Base-by-base conservation (phyloP, 495 filamentous ascomycete genomes). In the Neurospora sp. region DNA sequence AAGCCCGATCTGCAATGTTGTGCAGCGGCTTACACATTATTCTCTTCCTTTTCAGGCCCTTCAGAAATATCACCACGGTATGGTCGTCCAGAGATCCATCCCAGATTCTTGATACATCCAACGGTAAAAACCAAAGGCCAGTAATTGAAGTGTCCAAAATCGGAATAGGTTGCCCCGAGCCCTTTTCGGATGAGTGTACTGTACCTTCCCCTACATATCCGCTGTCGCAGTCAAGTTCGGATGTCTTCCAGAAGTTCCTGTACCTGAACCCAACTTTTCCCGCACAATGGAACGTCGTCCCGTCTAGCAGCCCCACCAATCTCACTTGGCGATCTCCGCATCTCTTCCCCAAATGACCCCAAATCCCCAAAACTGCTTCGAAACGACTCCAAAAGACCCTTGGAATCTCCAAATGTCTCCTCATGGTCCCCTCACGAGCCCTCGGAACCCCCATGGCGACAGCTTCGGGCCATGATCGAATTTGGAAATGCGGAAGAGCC, bases 401-500 rank as follows among this genome's bases (percentile, higher is more conserved):
- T 53, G 45, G 1, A 0, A 7, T 53, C 45, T 53, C 45, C 45
- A 53, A 53, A 3, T 14, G 2, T 53, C 20, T 53, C 20, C 45
- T 53, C 45, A 22, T 53, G 9, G 14, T 53, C 45, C 20, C 45
- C n/a, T 22, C 45, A 12, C 18, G 44, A 14, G 9, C 9, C 20
- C 20, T 14, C 10, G 45, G 4, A 53, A 14, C 20, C 9, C n/a
- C 44, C n/a, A 9, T 22, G 45, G 20, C 20, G 45, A 27, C 20
- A 4, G 4, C 45, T 53, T 53, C 73, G 73, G 70, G 75, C 72
- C 53, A 68, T 72, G 61, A 70, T 79, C 78, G 38, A 79, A 80
- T 77, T 42, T 73, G 80, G 80, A 74, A 81, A 76, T 79, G 72
- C 79, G 79, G 80, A 79, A 78, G 68, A 71, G 59, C 37, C 68